Percentiles rank a stretch among this genome's conserved stretches.
Evolutionary conservation across 1,284 basidiomycete species (phyloP).

Genomic region (Ceratobasidium sp.): DNA sequence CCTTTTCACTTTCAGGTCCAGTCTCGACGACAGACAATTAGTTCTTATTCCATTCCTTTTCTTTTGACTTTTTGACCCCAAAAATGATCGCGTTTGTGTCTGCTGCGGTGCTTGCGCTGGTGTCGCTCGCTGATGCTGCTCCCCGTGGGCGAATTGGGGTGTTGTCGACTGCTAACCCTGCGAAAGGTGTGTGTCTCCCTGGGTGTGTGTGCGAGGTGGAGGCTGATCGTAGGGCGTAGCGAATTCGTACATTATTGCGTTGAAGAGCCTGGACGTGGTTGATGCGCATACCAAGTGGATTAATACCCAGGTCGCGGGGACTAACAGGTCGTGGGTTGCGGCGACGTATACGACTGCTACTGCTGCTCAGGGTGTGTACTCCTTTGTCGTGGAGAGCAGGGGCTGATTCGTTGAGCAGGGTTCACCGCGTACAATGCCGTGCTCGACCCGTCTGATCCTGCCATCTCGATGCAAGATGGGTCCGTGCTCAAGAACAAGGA

Average conservation of each 20-base stretch:
- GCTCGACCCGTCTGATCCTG: conserved; percentile 26
- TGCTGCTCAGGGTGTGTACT: conserved; percentile 18
- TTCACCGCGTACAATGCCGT: conserved; percentile 31
- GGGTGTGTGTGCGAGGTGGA: background rate
- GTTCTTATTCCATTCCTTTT: conserved; percentile 11
- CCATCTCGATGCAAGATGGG: conserved; percentile 34
- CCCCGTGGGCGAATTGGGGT: conserved; percentile 15
- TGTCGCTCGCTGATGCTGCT: conserved; percentile 40
- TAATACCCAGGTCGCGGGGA: conserved; percentile 32
- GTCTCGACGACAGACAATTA: conserved; percentile 19
- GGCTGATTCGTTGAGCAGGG: background rate
- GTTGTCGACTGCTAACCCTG: background rate
- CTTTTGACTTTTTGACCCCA: background rate
- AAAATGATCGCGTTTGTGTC: conserved; percentile 25
- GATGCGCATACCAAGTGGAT: conserved; percentile 40
- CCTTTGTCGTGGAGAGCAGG: background rate
- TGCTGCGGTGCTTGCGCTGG: conserved; percentile 20
- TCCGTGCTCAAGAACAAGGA: conserved; percentile 36
- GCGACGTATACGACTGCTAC: conserved; percentile 1
- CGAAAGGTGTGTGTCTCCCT: conserved; percentile 1
- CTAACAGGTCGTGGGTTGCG: conserved; percentile 33
- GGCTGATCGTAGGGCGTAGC: conserved; percentile 19
- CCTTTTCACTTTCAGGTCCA: conserved; percentile 22
- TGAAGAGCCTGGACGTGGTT: conserved; percentile 32
- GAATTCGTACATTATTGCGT: conserved; percentile 38